Evolutionary conservation across 75 land plant genomes (phyloP).

Genomic region (Ceratopteris richardii): DNA sequence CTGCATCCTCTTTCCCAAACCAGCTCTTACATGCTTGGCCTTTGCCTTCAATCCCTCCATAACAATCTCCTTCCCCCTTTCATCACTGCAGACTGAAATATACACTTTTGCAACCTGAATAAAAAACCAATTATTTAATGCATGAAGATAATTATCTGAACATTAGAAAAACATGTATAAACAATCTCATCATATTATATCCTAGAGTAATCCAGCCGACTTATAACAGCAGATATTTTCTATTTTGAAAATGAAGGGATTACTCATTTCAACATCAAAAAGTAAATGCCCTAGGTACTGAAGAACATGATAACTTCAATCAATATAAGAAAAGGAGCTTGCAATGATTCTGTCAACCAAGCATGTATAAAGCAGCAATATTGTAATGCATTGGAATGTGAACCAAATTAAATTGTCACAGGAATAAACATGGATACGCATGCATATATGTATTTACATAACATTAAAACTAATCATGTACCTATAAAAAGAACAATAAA

Average conservation of each 20-base stretch:
- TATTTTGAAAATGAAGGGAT: no score
- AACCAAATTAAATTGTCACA: no score
- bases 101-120: conserved; percentile 88
- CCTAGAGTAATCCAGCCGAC: no score
- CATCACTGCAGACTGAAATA: conserved; percentile 86
- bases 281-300: no score
- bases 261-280: no score
- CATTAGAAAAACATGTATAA: not conserved
- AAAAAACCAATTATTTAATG: not conserved
- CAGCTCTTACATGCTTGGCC: conserved; percentile 74
- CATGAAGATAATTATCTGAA: not conserved
- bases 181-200: no score
- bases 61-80: conserved; percentile 83
- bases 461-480: not conserved
- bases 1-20: conserved; percentile 79
- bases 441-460: not conserved
- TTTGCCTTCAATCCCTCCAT: conserved; percentile 79
- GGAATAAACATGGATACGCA: not conserved
- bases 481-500: not conserved
- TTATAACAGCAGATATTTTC: no score
- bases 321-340: no score
- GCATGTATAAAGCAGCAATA: no score
- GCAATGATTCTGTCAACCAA: no score
- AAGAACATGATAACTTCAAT: no score
- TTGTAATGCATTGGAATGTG: no score